Percentiles rank a stretch among this genome's conserved stretches.
phyloP scores from a whole-genome alignment of 495 filamentous ascomycete genomes.

The Thermochaetoides thermophila region DNA sequence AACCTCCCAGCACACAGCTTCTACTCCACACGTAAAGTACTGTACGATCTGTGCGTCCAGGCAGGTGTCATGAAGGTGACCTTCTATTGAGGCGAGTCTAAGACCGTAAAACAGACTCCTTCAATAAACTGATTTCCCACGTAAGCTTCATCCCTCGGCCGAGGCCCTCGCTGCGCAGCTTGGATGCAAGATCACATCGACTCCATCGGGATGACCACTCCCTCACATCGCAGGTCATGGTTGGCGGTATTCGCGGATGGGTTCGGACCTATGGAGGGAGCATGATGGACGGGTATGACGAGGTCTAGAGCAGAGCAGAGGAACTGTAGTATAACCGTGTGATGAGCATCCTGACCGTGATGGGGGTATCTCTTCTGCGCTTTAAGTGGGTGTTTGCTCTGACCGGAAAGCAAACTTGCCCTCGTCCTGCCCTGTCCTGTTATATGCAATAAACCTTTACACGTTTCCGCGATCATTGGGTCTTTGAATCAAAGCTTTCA shows the following conservation, averaged over 20 bases:
- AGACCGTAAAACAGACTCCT: background rate
- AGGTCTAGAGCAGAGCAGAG: slow-evolving; percentile 29
- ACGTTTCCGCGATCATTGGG: too few relatives aligned
- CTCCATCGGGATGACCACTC: slow-evolving; percentile 17
- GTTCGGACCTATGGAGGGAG: slow-evolving; percentile 28
- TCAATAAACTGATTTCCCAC: too few relatives aligned
- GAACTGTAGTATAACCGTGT: background rate
- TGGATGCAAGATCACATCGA: slow-evolving; percentile 34
- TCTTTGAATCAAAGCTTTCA: too few relatives aligned
- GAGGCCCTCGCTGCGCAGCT: slow-evolving; percentile 31
- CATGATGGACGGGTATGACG: slow-evolving; percentile 34
- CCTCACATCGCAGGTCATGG: slow-evolving; percentile 29
- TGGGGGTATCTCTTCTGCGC: too few relatives aligned
- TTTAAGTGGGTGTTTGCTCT: too few relatives aligned
- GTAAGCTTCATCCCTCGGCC: slow-evolving; percentile 27
- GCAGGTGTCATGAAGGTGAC: slow-evolving; percentile 30
- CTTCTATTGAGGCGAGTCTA: slow-evolving; percentile 33
- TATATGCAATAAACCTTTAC: too few relatives aligned
- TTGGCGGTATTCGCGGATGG: slow-evolving; percentile 37
- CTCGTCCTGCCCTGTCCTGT: too few relatives aligned
- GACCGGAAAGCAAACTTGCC: too few relatives aligned
- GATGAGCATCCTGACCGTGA: slow-evolving; percentile 8
- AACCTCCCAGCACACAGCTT: slow-evolving; percentile 37
- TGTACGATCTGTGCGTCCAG: slow-evolving; percentile 28
- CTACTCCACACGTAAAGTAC: slow-evolving; percentile 22